Evolutionary conservation across 1,284 basidiomycete species (phyloP), one percentile per base, ranked within the genome.

Genomic region (Cystobasidium sp.): DNA sequence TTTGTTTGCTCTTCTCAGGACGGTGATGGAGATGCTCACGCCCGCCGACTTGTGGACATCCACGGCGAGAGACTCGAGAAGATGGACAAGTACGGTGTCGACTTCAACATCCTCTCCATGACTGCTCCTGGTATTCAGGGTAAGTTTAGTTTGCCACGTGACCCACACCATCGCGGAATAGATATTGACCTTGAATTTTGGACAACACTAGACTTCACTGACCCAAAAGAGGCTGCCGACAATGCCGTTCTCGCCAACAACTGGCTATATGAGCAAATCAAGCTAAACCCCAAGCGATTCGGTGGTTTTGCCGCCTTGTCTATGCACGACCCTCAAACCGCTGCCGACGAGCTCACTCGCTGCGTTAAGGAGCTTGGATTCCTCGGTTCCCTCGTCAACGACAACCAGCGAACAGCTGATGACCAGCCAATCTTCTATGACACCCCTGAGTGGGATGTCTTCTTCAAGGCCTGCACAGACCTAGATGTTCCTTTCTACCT

Each of bases 321-420:
- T 56, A 82, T 82, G 81, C 81, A 82, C 77, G 79, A 82, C 73
- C 78, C 81, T 44, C 71, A 80, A 67, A 80, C 81, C 59, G 81
- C 81, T 9, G 76, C 78, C 63, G 77, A 78, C 6, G 81, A 82
- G 78, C 77, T 82, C 10, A 74, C 71, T 24, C 78, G 80, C 46
- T 80, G 79, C 51, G 80, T 82, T 69, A 80, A 80, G 75, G 76
- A 82, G 74, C 61, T 71, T 67, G 79, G 79, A 47, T 79, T 79
- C 77, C 70, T 76, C 20, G 79, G 79, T 46, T 75, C 79, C 8
- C 78, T 79, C 52, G 76, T 79, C 75, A 79, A 79, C 68, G 78
- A 79, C 68, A 77, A 76, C 44, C 79, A 79, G 76, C 78, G 77
- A 67, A 76, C 78, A 24, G 79, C 76, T 10, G 78, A 78, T 24